Percentiles rank a stretch among this genome's conserved stretches.
Evolutionary conservation across 306 rosid species (phyloP).

Genomic region (Oemleria cerasiformis): DNA sequence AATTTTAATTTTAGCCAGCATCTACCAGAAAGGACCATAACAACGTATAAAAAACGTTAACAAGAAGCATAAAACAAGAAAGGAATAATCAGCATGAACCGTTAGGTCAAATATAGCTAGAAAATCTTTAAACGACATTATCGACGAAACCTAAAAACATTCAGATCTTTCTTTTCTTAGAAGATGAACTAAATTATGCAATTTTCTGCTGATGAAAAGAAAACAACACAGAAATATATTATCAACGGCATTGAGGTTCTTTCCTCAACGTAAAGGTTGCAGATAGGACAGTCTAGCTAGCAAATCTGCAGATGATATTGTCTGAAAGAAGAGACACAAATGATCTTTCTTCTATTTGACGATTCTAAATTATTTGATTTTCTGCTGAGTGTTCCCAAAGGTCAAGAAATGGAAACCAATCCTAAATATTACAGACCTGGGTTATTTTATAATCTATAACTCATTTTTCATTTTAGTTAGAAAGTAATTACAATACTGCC

Average conservation of each 20-base stretch:
- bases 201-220: too few relatives aligned
- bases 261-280: too few relatives aligned
- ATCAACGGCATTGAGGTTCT: too few relatives aligned
- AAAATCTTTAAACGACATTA: neutral
- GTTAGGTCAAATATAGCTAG: neutral
- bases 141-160: neutral
- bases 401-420: neutral
- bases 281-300: too few relatives aligned
- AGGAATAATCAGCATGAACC: neutral
- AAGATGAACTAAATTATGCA: neutral
- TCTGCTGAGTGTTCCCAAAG: neutral
- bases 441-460: neutral
- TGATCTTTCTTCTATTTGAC: neutral
- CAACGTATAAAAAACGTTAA: neutral
- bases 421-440: neutral
- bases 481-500: neutral
- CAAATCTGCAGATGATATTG: too few relatives aligned
- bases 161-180: neutral
- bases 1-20: conserved; percentile 2
- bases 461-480: neutral
- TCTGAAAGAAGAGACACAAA: too few relatives aligned
- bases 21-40: neutral
- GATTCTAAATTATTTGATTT: neutral
- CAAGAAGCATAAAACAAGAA: neutral
- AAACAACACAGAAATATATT: too few relatives aligned